These are phyloP conservation scores for Helichrysum umbraculigerum DNA, from an alignment of 129 eudicot genomes.

Conservation along the genomic window DNA sequence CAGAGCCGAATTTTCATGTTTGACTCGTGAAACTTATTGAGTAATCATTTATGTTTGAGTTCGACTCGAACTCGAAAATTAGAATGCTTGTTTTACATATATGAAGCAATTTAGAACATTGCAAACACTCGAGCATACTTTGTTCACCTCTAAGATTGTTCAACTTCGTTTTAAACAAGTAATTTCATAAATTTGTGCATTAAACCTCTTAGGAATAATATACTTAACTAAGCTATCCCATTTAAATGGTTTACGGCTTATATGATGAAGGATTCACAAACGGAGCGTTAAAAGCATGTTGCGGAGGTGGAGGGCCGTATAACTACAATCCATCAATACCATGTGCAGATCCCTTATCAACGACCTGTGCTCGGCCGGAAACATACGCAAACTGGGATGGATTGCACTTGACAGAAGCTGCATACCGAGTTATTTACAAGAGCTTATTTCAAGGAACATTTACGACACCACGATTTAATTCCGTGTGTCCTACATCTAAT, in stretches of 20 bases:
- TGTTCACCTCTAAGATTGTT: neutral
- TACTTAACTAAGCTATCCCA: too few species aligned
- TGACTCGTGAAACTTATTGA: too few species aligned
- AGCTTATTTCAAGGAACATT: slow-evolving; percentile 49
- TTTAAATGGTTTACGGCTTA: too few species aligned
- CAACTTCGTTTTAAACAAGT: too few species aligned
- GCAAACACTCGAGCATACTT: too few species aligned
- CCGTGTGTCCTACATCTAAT: slow-evolving; percentile 23
- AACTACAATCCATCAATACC: slow-evolving; percentile 33
- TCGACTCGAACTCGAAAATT: too few species aligned
- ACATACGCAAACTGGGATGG: slow-evolving; percentile 72
- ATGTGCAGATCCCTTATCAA: slow-evolving; percentile 43
- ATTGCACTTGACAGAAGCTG: slow-evolving; percentile 63
- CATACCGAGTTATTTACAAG: slow-evolving; percentile 40
- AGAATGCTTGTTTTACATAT: too few species aligned
- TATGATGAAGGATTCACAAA: slow-evolving; percentile 42
- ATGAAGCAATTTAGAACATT: too few species aligned
- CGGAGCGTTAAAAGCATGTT: slow-evolving; percentile 57
- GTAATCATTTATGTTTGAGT: too few species aligned
- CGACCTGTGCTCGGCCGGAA: slow-evolving; percentile 42
- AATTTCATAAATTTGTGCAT: neutral
- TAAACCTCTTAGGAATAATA: too few species aligned
- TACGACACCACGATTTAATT: slow-evolving; percentile 36
- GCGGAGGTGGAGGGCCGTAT: slow-evolving; percentile 66
- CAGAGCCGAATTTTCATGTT: too few species aligned